phyloP scores from a whole-genome alignment of 2,329 filamentous ascomycete genomes.

The Metarhizium album region DNA sequence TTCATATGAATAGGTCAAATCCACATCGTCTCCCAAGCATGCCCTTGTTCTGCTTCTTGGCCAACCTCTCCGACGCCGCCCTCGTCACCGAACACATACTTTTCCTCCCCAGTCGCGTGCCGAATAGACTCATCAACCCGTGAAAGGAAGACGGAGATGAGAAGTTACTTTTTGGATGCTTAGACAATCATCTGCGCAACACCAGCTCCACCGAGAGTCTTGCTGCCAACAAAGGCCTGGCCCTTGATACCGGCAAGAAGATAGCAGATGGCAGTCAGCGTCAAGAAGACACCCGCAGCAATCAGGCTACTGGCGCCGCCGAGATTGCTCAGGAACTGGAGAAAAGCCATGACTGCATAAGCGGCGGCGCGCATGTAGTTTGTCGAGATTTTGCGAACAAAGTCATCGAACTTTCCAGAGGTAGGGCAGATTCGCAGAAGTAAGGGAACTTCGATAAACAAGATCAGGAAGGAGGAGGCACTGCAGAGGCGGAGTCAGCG shows the following conservation, averaged over 20 bases:
- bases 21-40: not conserved
- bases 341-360: conserved; percentile 67
- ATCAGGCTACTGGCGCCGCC: conserved; percentile 60
- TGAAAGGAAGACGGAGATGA: not conserved
- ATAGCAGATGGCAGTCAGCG: conserved; percentile 73
- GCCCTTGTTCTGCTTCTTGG: not conserved
- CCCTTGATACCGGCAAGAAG: conserved; percentile 67
- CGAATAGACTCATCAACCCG: not conserved
- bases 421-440: conserved; percentile 97
- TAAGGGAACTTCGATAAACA: conserved; percentile 85
- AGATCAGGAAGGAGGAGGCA: conserved; percentile 58
- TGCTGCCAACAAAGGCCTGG: conserved; percentile 82
- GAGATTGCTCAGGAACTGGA: conserved; percentile 78
- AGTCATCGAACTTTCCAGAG: conserved; percentile 74
- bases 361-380: conserved; percentile 94
- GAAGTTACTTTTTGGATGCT: conserved; percentile 10
- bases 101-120: not conserved
- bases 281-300: conserved; percentile 72
- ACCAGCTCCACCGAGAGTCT: conserved; percentile 87
- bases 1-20: not conserved
- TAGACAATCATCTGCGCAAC: conserved; percentile 98
- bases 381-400: conserved; percentile 85
- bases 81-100: not conserved
- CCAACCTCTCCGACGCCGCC: not conserved
- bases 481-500: conserved; percentile 28